These are phyloP conservation scores for Coriaria nepalensis DNA, from an alignment of 306 rosid species.

Conservation along the genomic window DNA sequence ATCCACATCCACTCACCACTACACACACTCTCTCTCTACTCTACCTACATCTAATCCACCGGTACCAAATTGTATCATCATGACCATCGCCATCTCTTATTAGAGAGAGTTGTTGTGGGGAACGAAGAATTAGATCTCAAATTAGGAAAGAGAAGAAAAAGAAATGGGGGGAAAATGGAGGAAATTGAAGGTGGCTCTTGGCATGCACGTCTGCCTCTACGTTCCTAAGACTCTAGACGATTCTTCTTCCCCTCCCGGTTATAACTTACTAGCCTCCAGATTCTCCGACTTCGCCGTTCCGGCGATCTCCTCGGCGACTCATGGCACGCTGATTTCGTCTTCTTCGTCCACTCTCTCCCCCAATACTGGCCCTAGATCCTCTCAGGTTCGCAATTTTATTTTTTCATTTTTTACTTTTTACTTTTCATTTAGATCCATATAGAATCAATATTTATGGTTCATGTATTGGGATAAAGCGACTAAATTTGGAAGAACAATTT, in stretches of 20 bases:
- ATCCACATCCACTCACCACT: too few species aligned
- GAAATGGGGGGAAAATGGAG: slow-evolving; percentile 12
- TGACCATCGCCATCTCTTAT: too few species aligned
- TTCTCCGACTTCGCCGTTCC: slow-evolving; percentile 7
- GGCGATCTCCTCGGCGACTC: not conserved
- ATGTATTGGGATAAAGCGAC: too few species aligned
- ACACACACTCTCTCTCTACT: too few species aligned
- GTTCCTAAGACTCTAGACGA: slow-evolving; percentile 4
- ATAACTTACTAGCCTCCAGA: not conserved
- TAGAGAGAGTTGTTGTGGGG: too few species aligned
- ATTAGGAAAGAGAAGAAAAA: too few species aligned
- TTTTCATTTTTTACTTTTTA: not conserved
- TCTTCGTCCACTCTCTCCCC: slow-evolving; percentile 2
- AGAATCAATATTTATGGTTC: too few species aligned
- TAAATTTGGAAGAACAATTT: too few species aligned
- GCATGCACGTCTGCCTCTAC: slow-evolving; percentile 11
- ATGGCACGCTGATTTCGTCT: slow-evolving; percentile 1
- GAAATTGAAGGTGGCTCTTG: slow-evolving; percentile 12
- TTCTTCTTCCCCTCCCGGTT: slow-evolving; percentile 1
- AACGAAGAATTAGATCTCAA: too few species aligned
- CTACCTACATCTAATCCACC: too few species aligned
- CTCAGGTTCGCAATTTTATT: slow-evolving; percentile 5
- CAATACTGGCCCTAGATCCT: slow-evolving; percentile 6
- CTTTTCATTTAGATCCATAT: not conserved
- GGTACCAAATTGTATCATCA: too few species aligned